Conservation (phyloP, 2,329 filamentous ascomycete species). For the Alternaria sp. region DNA sequence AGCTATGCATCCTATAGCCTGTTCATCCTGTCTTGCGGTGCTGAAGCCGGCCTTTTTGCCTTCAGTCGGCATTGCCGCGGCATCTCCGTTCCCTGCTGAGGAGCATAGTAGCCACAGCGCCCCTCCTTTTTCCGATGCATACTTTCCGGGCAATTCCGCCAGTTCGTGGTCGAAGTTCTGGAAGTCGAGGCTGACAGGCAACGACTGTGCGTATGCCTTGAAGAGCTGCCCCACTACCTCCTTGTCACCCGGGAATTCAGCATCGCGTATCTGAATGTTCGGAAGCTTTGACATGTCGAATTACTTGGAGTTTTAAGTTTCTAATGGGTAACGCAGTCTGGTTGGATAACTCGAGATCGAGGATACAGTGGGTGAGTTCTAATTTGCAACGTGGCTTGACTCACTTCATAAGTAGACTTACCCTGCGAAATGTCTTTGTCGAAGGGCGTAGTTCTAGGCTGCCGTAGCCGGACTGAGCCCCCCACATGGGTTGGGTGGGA, state of each 20-base stretch:
- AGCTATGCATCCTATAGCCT: conserved; percentile 60
- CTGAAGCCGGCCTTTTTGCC: not conserved
- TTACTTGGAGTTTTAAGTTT: not conserved
- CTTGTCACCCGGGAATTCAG: conserved; percentile 54
- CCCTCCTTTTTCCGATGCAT: conserved; percentile 56
- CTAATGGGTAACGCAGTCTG: not conserved
- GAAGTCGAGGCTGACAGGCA: conserved; percentile 65
- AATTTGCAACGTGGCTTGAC: not conserved
- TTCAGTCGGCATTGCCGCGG: not conserved
- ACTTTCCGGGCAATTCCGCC: conserved; percentile 62
- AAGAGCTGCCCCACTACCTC: conserved; percentile 49
- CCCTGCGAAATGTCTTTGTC: not conserved
- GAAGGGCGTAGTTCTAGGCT: not conserved
- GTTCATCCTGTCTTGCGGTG: conserved; percentile 7
- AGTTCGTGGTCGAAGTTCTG: conserved; percentile 65
- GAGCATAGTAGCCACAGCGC: conserved; percentile 58
- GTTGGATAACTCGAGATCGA: not conserved
- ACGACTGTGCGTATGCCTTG: conserved; percentile 50
- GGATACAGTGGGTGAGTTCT: not conserved
- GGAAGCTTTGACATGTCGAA: not conserved
- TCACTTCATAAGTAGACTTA: not conserved
- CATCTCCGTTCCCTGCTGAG: not conserved
- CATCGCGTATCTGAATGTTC: conserved; percentile 31
- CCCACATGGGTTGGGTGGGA: not conserved
- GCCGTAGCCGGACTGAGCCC: not conserved